Conservation (phyloP, 75 land plant species). For the Chamaecyparis obtusa region DNA sequence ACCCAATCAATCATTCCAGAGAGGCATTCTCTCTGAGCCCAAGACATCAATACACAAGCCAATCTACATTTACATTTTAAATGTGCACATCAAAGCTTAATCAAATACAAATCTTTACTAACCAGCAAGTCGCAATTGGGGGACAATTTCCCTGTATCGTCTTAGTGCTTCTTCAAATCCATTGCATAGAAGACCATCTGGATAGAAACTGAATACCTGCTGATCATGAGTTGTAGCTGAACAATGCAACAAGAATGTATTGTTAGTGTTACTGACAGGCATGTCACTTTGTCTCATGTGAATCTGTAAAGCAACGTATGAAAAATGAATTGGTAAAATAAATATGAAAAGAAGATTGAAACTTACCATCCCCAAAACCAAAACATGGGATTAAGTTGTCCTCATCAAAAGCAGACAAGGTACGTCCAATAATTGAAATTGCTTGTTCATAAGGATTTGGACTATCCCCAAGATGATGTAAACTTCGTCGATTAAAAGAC, state of each 20-base stretch:
- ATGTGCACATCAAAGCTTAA: not conserved
- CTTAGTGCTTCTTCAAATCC: slow-evolving; percentile 74
- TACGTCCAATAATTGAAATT: slow-evolving; percentile 71
- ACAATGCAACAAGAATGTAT: slow-evolving; percentile 6
- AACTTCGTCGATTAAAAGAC: slow-evolving; percentile 54
- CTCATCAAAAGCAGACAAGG: slow-evolving; percentile 73
- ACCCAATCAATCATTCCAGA: not conserved
- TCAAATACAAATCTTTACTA: not conserved
- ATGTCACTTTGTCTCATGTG: not conserved
- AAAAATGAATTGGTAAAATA: not conserved
- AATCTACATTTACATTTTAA: not conserved
- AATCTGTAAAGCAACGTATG: not conserved
- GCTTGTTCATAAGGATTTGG: slow-evolving; percentile 89
- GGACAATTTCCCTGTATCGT: slow-evolving; percentile 64
- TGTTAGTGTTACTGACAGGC: not conserved
- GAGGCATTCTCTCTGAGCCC: not conserved
- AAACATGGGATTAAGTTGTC: slow-evolving; percentile 86
- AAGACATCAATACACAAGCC: not conserved
- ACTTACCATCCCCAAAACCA: slow-evolving; percentile 81
- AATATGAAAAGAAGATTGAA: not conserved
- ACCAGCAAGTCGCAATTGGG: slow-evolving; percentile 68
- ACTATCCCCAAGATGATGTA: slow-evolving; percentile 58
- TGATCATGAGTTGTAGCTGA: slow-evolving; percentile 71
- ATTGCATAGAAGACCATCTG: slow-evolving; percentile 49
- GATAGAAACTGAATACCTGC: slow-evolving; percentile 71